Conservation (phyloP, 2,329 filamentous ascomycete species). For the Fusarium metavorans region DNA sequence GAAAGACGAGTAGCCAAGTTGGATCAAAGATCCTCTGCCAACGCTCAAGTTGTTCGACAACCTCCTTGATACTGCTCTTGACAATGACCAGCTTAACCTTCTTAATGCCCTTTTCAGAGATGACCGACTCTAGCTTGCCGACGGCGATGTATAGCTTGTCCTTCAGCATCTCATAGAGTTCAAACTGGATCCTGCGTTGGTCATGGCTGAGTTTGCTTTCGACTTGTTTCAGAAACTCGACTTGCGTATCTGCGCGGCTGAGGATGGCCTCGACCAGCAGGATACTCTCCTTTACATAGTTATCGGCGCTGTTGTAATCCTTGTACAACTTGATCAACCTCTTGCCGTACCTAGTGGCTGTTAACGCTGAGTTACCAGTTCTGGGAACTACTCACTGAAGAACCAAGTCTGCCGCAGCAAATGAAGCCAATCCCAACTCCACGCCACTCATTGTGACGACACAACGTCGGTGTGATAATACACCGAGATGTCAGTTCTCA, state of each 20-base stretch:
- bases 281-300: slow-evolving; percentile 4
- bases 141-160: neutral
- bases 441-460: neutral
- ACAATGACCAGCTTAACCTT: slow-evolving; percentile 25
- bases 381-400: neutral
- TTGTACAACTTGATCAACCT: slow-evolving; percentile 1
- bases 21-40: slow-evolving; percentile 39
- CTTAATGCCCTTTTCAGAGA: slow-evolving; percentile 1
- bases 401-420: neutral
- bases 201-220: slow-evolving; percentile 1
- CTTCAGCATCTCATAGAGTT: slow-evolving; percentile 17
- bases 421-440: neutral
- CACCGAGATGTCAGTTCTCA: neutral
- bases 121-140: neutral
- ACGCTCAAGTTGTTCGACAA: slow-evolving; percentile 35
- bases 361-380: neutral
- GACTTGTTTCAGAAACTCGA: slow-evolving; percentile 12
- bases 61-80: slow-evolving; percentile 30
- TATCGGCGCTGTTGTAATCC: slow-evolving; percentile 5
- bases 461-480: neutral
- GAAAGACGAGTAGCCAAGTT: slow-evolving; percentile 40
- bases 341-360: neutral
- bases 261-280: slow-evolving; percentile 6
- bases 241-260: slow-evolving; percentile 7
- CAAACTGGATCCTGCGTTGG: slow-evolving; percentile 12